phyloP scores from a whole-genome alignment of 345 rosid genomes.

The Rhizophora mangle region DNA sequence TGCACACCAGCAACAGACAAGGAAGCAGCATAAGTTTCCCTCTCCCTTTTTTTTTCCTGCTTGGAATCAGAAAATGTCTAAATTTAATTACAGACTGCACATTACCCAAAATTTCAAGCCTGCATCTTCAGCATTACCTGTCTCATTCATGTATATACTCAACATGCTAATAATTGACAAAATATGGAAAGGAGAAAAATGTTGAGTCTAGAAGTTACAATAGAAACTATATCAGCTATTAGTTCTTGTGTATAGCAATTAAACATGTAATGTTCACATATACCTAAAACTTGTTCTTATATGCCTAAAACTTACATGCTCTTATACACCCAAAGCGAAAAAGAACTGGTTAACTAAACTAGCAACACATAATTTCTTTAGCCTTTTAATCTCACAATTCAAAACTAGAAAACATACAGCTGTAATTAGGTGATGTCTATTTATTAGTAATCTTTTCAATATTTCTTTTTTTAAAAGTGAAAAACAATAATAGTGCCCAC shows the following conservation, averaged over 20 bases:
- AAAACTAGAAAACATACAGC: not conserved
- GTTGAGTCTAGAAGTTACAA: not conserved
- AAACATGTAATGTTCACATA: not conserved
- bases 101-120: not conserved
- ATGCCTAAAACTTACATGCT: too few relatives aligned
- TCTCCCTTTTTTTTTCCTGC: too few relatives aligned
- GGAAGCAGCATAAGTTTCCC: too few relatives aligned
- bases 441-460: not conserved
- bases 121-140: not conserved
- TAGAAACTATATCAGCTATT: not conserved
- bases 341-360: too few relatives aligned
- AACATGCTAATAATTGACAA: not conserved
- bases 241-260: not conserved
- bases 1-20: not conserved
- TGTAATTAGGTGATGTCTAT: not conserved
- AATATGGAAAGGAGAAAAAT: not conserved
- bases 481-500: too few relatives aligned
- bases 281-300: too few relatives aligned
- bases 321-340: too few relatives aligned
- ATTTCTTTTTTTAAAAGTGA: too few relatives aligned
- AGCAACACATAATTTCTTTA: too few relatives aligned
- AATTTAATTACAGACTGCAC: too few relatives aligned
- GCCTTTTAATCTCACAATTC: not conserved
- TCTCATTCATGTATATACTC: not conserved
- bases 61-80: too few relatives aligned